Evolutionary conservation across 345 rosid species (phyloP), one percentile per base, ranked within the genome.

Genomic region (Populus nigra): DNA sequence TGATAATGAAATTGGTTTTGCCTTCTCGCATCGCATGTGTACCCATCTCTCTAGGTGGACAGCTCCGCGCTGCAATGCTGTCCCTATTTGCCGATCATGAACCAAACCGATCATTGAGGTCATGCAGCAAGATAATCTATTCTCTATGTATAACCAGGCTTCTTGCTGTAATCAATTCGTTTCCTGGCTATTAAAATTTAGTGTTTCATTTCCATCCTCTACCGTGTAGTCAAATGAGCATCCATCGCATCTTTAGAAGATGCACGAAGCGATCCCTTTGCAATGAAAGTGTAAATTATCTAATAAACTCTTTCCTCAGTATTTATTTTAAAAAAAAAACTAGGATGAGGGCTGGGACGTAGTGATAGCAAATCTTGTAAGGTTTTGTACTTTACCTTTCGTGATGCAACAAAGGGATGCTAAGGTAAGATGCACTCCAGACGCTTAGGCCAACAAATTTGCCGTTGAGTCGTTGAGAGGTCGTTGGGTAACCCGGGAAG

Each of bases 171-270:
- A 35, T 3, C 20, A 7, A 36, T 57, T 49, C 12, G 25, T 12
- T 6, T 66, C 33, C 15, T 2, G 12, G 49, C 72, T 23, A 23
- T 65, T 65, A 65, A 27, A 7, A 65, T 65, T 20, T 33, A 65
- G n/a, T 65, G 68, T 65, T 65, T 29, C 39, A 33, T 65, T 16
- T 75, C 63, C 65, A 65, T 65, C 65, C 36, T 20, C 57, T 67
- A 33, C 65, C 35, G 8, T 35, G 16, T 45, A 68, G 23, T 45
- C 71, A 65, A n/a, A 75, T 17, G 65, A 75, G 38, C 65, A 55
- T 50, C 75, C 27, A 57, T 23, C 1, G 75, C 22, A 22, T 35
- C 23, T 65, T 29, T 5, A 17, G 39, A 29, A 35, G 7, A 27
- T 65, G 38, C 31, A 29, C 36, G 36, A 49, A 65, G 45, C 45